Evolutionary conservation across 345 rosid genomes (phyloP).

Genomic region (Citrus unshiu): DNA sequence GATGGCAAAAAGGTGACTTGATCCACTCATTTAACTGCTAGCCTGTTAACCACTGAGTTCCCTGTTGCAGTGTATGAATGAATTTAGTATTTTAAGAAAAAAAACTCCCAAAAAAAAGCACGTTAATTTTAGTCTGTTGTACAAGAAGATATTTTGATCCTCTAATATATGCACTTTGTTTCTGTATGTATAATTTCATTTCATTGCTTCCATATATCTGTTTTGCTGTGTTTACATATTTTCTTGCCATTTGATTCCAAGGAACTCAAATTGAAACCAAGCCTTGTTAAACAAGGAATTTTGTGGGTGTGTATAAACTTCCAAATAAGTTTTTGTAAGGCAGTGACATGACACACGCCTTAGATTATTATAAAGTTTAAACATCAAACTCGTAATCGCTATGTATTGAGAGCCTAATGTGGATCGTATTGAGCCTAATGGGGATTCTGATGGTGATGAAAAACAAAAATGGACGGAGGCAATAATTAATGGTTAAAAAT

Average conservation of each 20-base stretch:
- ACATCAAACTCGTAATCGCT: too few relatives aligned
- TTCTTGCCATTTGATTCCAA: neutral
- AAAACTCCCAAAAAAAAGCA: slow-evolving; percentile 7
- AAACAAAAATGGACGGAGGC: too few relatives aligned
- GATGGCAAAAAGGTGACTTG: slow-evolving; percentile 39
- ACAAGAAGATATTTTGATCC: slow-evolving; percentile 41
- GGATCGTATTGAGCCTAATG: too few relatives aligned
- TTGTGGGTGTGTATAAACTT: too few relatives aligned
- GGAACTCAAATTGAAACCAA: neutral
- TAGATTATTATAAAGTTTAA: too few relatives aligned
- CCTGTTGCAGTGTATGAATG: slow-evolving; percentile 60
- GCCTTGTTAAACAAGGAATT: neutral
- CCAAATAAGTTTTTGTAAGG: neutral
- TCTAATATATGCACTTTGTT: slow-evolving; percentile 57
- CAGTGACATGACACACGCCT: neutral
- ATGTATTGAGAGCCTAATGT: too few relatives aligned
- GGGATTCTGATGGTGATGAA: too few relatives aligned
- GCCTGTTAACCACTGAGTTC: slow-evolving; percentile 48
- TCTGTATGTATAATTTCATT: slow-evolving; percentile 21
- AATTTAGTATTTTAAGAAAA: slow-evolving; percentile 44
- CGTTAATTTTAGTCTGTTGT: slow-evolving; percentile 55
- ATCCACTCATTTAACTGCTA: slow-evolving; percentile 63
- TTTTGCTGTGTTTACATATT: neutral
- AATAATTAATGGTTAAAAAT: too few relatives aligned
- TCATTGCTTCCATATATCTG: neutral